Conservation (phyloP, 371 early-diverging fungal genomes). For the Lichtheimia hyalospora region DNA sequence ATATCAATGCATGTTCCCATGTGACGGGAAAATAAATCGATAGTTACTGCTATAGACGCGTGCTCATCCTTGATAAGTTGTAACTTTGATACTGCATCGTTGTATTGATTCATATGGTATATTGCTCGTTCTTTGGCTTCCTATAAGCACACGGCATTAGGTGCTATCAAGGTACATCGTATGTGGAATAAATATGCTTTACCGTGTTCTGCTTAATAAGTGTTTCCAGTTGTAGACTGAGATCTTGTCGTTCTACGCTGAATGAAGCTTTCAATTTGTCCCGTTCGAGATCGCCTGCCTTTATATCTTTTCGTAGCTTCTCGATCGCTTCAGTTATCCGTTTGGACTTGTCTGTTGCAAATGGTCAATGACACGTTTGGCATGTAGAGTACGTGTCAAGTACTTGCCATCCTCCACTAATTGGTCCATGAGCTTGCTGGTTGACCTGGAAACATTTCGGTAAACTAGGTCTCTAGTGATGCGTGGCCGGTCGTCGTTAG, state of each 20-base stretch:
- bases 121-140: conserved; percentile 20
- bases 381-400: neutral
- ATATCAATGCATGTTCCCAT: neutral
- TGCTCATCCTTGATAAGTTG: conserved; percentile 18
- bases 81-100: conserved; percentile 12
- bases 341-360: conserved; percentile 1
- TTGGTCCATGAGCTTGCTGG: neutral
- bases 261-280: conserved; percentile 3
- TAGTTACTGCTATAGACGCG: conserved; percentile 11
- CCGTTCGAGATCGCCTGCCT: conserved; percentile 2
- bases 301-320: neutral
- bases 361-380: neutral
- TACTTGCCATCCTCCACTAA: conserved; percentile 2
- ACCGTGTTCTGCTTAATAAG: conserved; percentile 9
- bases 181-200: neutral
- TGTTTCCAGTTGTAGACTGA: conserved; percentile 1
- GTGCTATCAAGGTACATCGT: neutral
- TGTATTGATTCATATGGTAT: conserved; percentile 13
- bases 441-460: neutral
- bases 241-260: conserved; percentile 5
- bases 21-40: too few relatives aligned
- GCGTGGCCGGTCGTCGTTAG: conserved; percentile 4
- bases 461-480: conserved; percentile 5
- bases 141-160: neutral
- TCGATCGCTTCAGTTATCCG: neutral